phyloP scores from a whole-genome alignment of 495 filamentous ascomycete species.

The Poronia punctata region DNA sequence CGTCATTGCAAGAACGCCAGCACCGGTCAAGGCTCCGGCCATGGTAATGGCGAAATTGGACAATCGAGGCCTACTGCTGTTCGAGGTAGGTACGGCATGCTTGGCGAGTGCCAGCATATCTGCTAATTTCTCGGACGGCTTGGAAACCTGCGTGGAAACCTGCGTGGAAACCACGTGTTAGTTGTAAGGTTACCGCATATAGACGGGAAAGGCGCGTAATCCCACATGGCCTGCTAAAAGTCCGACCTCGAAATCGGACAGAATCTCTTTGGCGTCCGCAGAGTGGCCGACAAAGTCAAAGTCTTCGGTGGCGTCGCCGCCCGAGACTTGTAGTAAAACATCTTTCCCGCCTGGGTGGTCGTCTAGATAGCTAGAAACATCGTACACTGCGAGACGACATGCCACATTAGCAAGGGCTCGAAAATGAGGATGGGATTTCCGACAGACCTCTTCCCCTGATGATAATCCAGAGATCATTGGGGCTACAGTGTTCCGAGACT shows the following conservation, averaged over 20 bases:
- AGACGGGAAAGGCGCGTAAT: no score
- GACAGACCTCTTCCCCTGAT: not conserved
- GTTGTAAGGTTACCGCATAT: not conserved
- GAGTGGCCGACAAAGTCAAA: constrained; percentile 52
- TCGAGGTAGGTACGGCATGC: no score
- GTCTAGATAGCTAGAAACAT: constrained; percentile 45
- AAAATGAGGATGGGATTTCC: not conserved
- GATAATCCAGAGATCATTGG: not conserved
- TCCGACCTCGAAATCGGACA: not conserved
- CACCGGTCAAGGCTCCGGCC: no score
- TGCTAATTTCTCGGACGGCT: no score
- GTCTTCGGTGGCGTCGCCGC: constrained; percentile 42
- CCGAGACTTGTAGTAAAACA: constrained; percentile 41
- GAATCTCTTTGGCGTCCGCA: constrained; percentile 13
- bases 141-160: no score
- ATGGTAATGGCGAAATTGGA: no score
- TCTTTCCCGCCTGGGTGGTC: constrained; percentile 49
- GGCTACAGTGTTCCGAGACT: not conserved
- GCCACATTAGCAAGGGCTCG: not conserved
- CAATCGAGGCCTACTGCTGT: no score
- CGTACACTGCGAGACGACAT: constrained; percentile 43
- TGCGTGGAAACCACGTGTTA: not conserved
- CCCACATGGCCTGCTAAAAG: not conserved
- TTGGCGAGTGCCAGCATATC: no score
- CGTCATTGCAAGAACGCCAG: no score